Base-by-base conservation (phyloP, 2,329 filamentous ascomycete genomes). In the Penicillium freii region DNA sequence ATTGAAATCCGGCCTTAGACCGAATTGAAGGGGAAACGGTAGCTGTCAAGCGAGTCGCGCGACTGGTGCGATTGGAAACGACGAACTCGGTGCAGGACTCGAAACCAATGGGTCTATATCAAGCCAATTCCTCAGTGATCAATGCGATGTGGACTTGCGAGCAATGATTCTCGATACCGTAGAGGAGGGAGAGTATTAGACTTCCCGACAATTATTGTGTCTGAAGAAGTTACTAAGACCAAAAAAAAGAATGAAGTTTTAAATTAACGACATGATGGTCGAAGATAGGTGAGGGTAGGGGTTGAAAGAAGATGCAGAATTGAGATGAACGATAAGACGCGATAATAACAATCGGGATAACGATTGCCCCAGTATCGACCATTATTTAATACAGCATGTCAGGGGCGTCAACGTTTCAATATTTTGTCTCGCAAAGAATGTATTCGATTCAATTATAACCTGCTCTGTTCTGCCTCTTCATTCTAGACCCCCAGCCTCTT, bases 1-100 rank as follows among this genome's bases (percentile, higher is more conserved):
- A 63, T 71, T 64, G 60, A 74, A 71, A 73, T 72, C 62, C 67
- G 69, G 68, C 59, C 66, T 48, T 56, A 51, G 62, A 73, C 70
- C 71, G 71, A 73, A 73, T 67, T 65, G 60, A 53, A 61, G 54
- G 39, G 44, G 9, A 34, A 47, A 36, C 9, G 36, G 49, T 34
- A 23, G 10, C 19, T 42, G 3, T 23, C 23, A 27, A 29, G n/a
- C 25, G n/a, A 48, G 43, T 50, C 45, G 57, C 53, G 54, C 54
- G 53, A 52, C 33, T 17, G 25, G 29, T 42, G 34, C n/a, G 40
- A 49, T 38, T n/a, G 25, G 23, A 10, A 13, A 15, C 13, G n/a
- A 38, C 8, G 11, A 9, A 39, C 25, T 39, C 17, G 42, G 48
- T 40, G 27, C 17, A 33, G 23, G 21, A 42, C n/a, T 34, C 7